A percentile compares a stretch with the other conserved stretches of the same genome.
Conservation (phyloP, 2,329 filamentous ascomycete genomes). For the Pseudomassariella vexata region DNA sequence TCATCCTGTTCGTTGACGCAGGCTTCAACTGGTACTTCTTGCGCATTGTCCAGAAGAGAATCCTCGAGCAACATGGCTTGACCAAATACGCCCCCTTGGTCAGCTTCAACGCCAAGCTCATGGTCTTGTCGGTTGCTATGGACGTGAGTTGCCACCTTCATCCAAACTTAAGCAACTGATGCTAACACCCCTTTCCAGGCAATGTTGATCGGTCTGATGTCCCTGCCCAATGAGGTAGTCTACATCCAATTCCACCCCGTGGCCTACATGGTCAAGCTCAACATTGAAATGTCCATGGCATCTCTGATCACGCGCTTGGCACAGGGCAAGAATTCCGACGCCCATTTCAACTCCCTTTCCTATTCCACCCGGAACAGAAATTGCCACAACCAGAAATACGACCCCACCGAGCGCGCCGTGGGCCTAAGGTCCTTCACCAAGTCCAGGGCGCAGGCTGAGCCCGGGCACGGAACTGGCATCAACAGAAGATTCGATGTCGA, state of each 20-base stretch:
- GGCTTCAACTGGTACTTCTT: constrained; percentile 49
- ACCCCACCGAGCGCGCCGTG: constrained; percentile 2
- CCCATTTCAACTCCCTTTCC: constrained; percentile 3
- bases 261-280: constrained; percentile 39
- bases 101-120: constrained; percentile 43
- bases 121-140: constrained; percentile 43
- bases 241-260: constrained; percentile 40
- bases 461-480: constrained; percentile 11
- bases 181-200: constrained; percentile 10
- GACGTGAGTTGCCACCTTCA: constrained; percentile 28
- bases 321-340: constrained; percentile 1
- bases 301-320: constrained; percentile 32
- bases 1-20: constrained; percentile 45
- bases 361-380: constrained; percentile 3
- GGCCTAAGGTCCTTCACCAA: constrained; percentile 25
- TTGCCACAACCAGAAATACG: constrained; percentile 2
- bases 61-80: constrained; percentile 39
- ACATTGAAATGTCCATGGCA: constrained; percentile 48
- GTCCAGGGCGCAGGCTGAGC: constrained; percentile 41
- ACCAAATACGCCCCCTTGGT: constrained; percentile 45
- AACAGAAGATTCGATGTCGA: constrained; percentile 6
- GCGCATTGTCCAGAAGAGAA: constrained; percentile 35
- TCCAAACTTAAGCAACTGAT: constrained; percentile 4
- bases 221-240: constrained; percentile 36
- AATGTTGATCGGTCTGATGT: constrained; percentile 37